A percentile compares a stretch with the other conserved stretches of the same genome.
These are phyloP conservation scores for Metarhizium sp. DNA, from an alignment of 2,329 filamentous ascomycete genomes.

Conservation along the genomic window DNA sequence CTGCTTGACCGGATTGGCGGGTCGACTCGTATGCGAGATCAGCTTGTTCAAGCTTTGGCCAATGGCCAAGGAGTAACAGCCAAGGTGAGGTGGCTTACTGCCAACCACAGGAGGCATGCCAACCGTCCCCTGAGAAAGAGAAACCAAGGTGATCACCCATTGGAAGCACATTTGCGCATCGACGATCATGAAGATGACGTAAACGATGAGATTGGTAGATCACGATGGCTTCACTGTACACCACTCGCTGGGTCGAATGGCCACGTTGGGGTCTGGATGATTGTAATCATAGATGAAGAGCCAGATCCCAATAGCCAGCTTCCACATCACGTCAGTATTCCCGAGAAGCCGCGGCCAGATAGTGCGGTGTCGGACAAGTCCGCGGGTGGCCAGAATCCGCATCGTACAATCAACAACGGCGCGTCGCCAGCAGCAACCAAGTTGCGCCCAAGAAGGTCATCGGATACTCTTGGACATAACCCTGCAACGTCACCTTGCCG, in stretches of 20 bases:
- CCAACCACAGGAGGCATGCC: not conserved
- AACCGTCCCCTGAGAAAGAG: conserved; percentile 4
- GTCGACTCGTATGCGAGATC: conserved; percentile 34
- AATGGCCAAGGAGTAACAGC: conserved; percentile 64
- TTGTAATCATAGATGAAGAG: conserved; percentile 62
- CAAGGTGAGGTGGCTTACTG: conserved; percentile 38
- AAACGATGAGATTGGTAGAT: conserved; percentile 38
- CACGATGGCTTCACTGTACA: conserved; percentile 69
- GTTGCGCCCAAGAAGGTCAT: conserved; percentile 8
- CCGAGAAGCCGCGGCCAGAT: not conserved
- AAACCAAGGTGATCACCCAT: conserved; percentile 21
- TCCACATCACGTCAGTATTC: not conserved
- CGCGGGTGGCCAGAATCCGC: not conserved
- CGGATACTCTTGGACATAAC: conserved; percentile 10
- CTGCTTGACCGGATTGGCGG: conserved; percentile 47
- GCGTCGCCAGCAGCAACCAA: not conserved
- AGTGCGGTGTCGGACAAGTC: not conserved
- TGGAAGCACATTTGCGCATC: conserved; percentile 40
- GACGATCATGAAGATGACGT: conserved; percentile 4
- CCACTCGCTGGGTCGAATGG: conserved; percentile 58
- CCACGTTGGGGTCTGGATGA: conserved; percentile 68
- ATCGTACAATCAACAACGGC: not conserved
- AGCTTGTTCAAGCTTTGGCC: conserved; percentile 48
- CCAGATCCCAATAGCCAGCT: not conserved
- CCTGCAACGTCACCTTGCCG: not conserved